These are phyloP conservation scores for Coemansia sp. DNA, from an alignment of 192 early-diverging fungal genomes.

Conservation along the genomic window DNA sequence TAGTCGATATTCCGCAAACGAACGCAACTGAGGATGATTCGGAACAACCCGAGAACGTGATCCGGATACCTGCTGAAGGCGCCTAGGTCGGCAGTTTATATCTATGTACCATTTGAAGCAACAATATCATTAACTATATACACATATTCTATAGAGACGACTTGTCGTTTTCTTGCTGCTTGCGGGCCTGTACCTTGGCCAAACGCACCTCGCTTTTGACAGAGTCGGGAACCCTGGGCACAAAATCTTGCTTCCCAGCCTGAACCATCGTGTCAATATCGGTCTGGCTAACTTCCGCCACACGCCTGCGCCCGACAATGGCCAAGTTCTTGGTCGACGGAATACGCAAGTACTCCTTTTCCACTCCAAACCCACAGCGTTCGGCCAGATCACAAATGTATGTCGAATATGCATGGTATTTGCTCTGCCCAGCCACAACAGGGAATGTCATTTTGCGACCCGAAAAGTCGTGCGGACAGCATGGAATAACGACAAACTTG, in stretches of 20 bases:
- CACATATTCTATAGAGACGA: not conserved
- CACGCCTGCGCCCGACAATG: constrained; percentile 61
- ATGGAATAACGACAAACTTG: constrained; percentile 76
- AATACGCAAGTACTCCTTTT: constrained; percentile 72
- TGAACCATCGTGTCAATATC: constrained; percentile 11
- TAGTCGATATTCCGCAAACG: constrained; percentile 50
- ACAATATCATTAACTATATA: not conserved
- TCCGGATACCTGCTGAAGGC: constrained; percentile 48
- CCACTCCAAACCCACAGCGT: constrained; percentile 62
- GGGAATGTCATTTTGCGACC: constrained; percentile 63
- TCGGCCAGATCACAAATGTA: constrained; percentile 61
- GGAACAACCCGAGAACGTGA: constrained; percentile 48
- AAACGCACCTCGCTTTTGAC: constrained; percentile 44
- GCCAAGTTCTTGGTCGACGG: constrained; percentile 84
- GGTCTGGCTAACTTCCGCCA: not conserved
- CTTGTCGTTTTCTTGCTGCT: not conserved
- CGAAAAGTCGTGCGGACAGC: constrained; percentile 77
- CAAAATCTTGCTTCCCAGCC: constrained; percentile 23
- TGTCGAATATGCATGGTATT: constrained; percentile 70
- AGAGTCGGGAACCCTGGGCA: constrained; percentile 41
- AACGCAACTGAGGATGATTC: constrained; percentile 39
- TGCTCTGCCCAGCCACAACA: constrained; percentile 55
- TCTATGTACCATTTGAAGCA: not conserved
- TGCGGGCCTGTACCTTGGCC: constrained; percentile 30
- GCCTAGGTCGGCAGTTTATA: not conserved